Evolutionary conservation across 345 rosid species (phyloP), one percentile per base, ranked within the genome.

Genomic region (Melaleuca alternifolia): DNA sequence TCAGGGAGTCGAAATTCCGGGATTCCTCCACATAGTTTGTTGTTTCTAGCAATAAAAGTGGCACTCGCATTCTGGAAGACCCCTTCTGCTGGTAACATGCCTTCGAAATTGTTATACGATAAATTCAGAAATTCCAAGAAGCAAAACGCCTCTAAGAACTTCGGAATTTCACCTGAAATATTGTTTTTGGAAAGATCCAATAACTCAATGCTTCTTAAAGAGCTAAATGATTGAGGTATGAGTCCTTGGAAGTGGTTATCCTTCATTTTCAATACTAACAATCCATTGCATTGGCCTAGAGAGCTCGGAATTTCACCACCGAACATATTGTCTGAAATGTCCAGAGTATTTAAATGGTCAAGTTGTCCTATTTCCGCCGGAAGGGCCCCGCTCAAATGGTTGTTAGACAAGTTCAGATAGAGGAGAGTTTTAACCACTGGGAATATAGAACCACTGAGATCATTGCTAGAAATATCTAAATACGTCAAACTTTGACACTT

Each of bases 41-140:
- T 28, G n/a, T 92, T 92, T 41, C 94, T 91, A 0, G 26, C 5
- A 56, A 93, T 10, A 6, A 89, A 89, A 46, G 87, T 51, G 3
- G 81, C 86, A 77, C 91, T 92, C 1, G 46, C 84, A 83, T 92
- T 89, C 62, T 28, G 21, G 76, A 92, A 92, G 6, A 89, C 75
- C 10, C 95, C 94, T 82, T 61, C 9, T n/a, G 5, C 7, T 14
- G 93, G 95, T 37, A 91, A 51, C 77, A 83, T 88, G 14, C 94
- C 94, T 33, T 91, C 91, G 18, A 93, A 87, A 50, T 88, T 48
- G n/a, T 93, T 93, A 46, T 82, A 88, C 52, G 95, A 91, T 16
- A 91, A 82, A 84, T 92, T 86, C 51, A 88, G 81, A 13, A n/a
- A n/a, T 2, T 77, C 8, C 5, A 91, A 0, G 65, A 5, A 85